Conservation (phyloP, 805 yeast species). For the Torulaspora indica region DNA sequence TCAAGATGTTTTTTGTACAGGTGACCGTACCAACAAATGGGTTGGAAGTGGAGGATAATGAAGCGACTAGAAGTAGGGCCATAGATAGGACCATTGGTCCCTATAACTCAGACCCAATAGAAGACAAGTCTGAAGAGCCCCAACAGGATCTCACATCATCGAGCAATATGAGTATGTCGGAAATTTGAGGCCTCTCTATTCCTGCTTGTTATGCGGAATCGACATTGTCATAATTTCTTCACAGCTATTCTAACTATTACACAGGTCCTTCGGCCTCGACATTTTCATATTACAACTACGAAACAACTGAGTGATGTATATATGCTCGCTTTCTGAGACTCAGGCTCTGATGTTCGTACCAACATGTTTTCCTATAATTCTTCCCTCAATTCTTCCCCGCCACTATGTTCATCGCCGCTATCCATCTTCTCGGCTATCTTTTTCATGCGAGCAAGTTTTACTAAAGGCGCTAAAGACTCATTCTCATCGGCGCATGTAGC, state of each 20-base stretch:
- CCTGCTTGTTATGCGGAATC: neutral
- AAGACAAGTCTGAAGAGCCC: neutral
- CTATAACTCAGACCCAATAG: neutral
- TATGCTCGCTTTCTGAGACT: no score
- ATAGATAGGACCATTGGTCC: neutral
- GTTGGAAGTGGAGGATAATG: neutral
- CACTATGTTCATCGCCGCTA: conserved; percentile 29
- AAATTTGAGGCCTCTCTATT: conserved; percentile 4
- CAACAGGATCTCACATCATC: conserved; percentile 7
- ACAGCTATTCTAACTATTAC: neutral
- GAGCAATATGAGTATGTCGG: conserved; percentile 25
- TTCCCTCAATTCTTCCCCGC: conserved; percentile 10
- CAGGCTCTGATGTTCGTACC: neutral
- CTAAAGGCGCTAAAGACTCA: conserved; percentile 63
- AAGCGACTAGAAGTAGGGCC: neutral
- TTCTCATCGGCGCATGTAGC: conserved; percentile 54
- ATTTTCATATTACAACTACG: conserved; percentile 11
- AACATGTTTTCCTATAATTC: neutral
- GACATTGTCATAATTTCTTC: neutral
- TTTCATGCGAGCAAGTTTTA: conserved; percentile 66
- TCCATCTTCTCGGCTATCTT: conserved; percentile 42
- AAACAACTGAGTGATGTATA: neutral
- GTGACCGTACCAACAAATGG: conserved; percentile 33
- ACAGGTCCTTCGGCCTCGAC: neutral
- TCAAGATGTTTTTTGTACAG: conserved; percentile 72